Evolutionary conservation across 2,329 filamentous ascomycete genomes (phyloP), one percentile per base, ranked within the genome.

Genomic region (Diaporthe citriasiana): DNA sequence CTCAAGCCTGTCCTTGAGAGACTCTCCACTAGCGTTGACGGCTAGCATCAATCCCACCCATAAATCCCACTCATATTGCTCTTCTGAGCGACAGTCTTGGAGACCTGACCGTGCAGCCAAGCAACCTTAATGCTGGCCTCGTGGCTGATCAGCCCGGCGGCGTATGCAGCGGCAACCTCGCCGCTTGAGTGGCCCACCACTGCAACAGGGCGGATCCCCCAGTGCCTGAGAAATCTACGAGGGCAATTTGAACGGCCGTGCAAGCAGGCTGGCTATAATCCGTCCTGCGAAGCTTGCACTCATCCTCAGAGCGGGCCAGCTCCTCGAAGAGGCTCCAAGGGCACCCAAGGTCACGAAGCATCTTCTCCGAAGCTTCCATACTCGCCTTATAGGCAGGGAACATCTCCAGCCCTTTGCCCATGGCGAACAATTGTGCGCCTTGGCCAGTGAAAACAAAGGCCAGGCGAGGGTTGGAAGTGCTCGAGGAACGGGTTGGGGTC

Each of bases 31-130:
- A 0, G 60, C 38, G 10, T 25, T 66, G 8, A 68, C 59, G 10
- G 71, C 71, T 30, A 73, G 27, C 71, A 73, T n/a, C n/a, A n/a
- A n/a, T n/a, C n/a, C n/a, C n/a, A n/a, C n/a, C n/a, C n/a, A n/a
- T n/a, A n/a, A n/a, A n/a, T 73, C 1, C 71, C 60, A 2, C 71
- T 51, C 4, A 81, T 76, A 0, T 84, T 83, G 72, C 84, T 80
- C 42, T 80, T 82, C 63, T 83, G 74, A 70, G 84, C 86, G 51
- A 87, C 78, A 3, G 83, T 81, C 2, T 82, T 82, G 2, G 86
- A 82, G n/a, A 86, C 82, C 45, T 84, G 82, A 0, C 85, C 87
- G 33, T 86, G 82, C 76, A 85, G 83, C 78, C 89, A 91, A 0
- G 88, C 88, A 17, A 87, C 82, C 0, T 82, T 81, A 79, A 73